A percentile compares a stretch with the other conserved stretches of the same genome.
Conservation (phyloP, 2,329 filamentous ascomycete species). For the Xylaria sp. region DNA sequence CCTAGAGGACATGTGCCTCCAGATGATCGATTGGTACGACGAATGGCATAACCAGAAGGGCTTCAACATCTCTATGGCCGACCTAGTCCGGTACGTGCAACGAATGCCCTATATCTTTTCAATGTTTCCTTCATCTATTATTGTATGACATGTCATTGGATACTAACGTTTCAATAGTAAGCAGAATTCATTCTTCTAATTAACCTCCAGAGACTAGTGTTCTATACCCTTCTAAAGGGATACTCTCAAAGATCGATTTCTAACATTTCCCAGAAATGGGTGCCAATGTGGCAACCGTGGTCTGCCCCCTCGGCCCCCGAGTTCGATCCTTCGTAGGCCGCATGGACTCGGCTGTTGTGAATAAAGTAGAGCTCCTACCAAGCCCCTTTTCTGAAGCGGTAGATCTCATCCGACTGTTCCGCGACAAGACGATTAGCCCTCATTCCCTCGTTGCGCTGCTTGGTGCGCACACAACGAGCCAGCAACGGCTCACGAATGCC, state of each 20-base stretch:
- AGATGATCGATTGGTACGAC: conserved; percentile 54
- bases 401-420: conserved; percentile 61
- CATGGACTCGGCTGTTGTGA: conserved; percentile 55
- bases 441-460: conserved; percentile 64
- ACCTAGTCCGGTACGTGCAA: conserved; percentile 56
- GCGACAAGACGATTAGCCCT: conserved; percentile 63
- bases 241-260: not conserved
- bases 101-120: not conserved
- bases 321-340: conserved; percentile 64
- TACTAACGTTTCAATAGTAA: conserved; percentile 20
- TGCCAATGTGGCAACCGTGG: conserved; percentile 61
- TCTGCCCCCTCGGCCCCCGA: conserved; percentile 58
- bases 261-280: conserved; percentile 55
- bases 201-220: not conserved
- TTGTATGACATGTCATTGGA: not conserved
- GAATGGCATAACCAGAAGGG: conserved; percentile 47
- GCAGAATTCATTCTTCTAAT: not conserved
- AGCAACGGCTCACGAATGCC: conserved; percentile 59
- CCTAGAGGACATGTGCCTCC: conserved; percentile 56
- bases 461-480: conserved; percentile 64
- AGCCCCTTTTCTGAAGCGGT: conserved; percentile 56
- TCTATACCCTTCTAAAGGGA: not conserved
- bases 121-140: not conserved
- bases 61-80: conserved; percentile 60
- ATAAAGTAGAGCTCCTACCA: conserved; percentile 58